Conservation (phyloP, 345 rosid species). For the Lumnitzera littorea region DNA sequence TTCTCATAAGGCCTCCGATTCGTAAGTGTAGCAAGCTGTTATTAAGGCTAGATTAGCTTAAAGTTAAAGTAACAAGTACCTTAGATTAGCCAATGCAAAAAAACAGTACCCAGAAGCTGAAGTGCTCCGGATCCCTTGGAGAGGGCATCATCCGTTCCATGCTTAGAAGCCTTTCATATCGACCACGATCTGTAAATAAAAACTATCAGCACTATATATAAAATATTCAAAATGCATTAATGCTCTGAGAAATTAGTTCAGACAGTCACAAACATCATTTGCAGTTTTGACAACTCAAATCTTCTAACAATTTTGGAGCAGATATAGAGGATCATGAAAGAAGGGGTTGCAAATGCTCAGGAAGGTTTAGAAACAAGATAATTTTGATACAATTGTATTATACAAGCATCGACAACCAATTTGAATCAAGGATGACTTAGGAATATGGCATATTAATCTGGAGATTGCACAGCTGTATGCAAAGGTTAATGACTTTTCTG, state of each 20-base stretch:
- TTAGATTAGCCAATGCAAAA: constrained; percentile 1
- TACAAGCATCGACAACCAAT: too few species aligned
- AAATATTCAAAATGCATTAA: constrained; percentile 2
- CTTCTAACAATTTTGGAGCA: too few species aligned
- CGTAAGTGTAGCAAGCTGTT: constrained; percentile 75
- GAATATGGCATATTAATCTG: too few species aligned
- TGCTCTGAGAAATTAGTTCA: background rate
- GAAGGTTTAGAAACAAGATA: too few species aligned
- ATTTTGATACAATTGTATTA: too few species aligned
- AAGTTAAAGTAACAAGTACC: background rate
- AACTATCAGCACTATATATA: constrained; percentile 4
- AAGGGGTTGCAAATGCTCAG: too few species aligned
- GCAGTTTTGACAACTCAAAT: too few species aligned
- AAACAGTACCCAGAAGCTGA: constrained; percentile 85
- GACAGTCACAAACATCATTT: too few species aligned
- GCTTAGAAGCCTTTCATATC: constrained; percentile 52
- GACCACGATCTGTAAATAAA: constrained; percentile 47
- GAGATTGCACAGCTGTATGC: too few species aligned
- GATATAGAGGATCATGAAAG: too few species aligned
- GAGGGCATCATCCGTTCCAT: constrained; percentile 80
- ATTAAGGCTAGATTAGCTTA: background rate
- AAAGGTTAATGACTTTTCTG: too few species aligned
- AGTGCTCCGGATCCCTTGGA: constrained; percentile 68
- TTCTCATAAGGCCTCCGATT: constrained; percentile 76
- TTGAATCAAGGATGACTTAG: too few species aligned